Percentiles rank a stretch among this genome's conserved stretches.
Conservation (phyloP, 768 basidiomycete genomes). For the Mycena galopus region DNA sequence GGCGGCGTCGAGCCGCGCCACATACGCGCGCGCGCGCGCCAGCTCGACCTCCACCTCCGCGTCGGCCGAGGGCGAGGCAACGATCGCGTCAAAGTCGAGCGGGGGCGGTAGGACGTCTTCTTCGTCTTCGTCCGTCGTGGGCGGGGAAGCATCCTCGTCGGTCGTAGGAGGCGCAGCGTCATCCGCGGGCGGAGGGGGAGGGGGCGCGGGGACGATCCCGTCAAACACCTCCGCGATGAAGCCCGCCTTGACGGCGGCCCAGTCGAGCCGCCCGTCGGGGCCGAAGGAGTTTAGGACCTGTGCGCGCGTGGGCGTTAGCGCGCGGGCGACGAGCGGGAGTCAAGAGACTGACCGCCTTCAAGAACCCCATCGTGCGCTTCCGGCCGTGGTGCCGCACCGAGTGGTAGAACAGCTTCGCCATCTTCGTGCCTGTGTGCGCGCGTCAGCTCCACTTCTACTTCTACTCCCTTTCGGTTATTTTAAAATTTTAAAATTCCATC, state of each 20-base stretch:
- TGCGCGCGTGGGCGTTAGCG: not conserved
- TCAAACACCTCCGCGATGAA: slow-evolving; percentile 4
- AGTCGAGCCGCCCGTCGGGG: slow-evolving; percentile 8
- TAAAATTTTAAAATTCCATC: too few relatives aligned
- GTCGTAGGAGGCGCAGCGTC: too few relatives aligned
- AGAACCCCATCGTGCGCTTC: slow-evolving; percentile 71
- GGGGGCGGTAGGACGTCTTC: not conserved
- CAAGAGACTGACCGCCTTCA: slow-evolving; percentile 60
- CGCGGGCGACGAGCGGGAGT: not conserved
- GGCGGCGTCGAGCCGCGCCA: slow-evolving; percentile 67
- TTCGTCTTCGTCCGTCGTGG: not conserved
- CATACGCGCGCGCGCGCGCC: slow-evolving; percentile 65
- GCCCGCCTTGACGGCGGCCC: slow-evolving; percentile 10
- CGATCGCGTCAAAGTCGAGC: slow-evolving; percentile 55
- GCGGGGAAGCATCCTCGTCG: too few relatives aligned
- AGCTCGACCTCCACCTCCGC: slow-evolving; percentile 46
- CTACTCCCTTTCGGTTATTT: too few relatives aligned
- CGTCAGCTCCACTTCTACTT: not conserved
- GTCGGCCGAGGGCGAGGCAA: slow-evolving; percentile 46
- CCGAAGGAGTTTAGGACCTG: slow-evolving; percentile 12
- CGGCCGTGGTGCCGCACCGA: slow-evolving; percentile 73
- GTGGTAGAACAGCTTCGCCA: slow-evolving; percentile 82
- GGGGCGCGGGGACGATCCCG: too few relatives aligned
- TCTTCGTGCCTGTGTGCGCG: slow-evolving; percentile 61
- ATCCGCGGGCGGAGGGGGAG: too few relatives aligned